Evolutionary conservation across 192 early-diverging fungal genomes (phyloP).

Genomic region (Coemansia sp.): DNA sequence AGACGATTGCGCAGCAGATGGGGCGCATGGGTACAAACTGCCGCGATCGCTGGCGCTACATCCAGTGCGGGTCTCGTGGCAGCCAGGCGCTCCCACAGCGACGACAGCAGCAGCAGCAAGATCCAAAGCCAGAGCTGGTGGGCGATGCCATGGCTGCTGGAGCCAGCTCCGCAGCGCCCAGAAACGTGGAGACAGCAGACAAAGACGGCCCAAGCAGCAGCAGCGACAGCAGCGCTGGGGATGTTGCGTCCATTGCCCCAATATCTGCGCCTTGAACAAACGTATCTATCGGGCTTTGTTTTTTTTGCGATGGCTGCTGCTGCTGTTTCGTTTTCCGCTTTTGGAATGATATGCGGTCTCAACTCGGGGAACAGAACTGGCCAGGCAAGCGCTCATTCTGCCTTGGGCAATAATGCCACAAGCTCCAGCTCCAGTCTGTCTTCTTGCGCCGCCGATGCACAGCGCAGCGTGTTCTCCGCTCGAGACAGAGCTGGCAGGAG

Average conservation of each 20-base stretch:
- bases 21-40: slow-evolving; percentile 53
- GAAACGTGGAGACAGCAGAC: neutral
- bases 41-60: slow-evolving; percentile 53
- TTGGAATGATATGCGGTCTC: neutral
- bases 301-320: neutral
- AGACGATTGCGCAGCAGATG: slow-evolving; percentile 39
- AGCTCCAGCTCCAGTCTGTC: neutral
- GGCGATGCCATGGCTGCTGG: neutral
- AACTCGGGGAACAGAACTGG: neutral
- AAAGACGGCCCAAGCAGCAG: neutral
- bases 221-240: slow-evolving; percentile 5
- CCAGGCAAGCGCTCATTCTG: no score
- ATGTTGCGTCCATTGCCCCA: neutral
- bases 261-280: neutral
- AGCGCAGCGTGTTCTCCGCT: neutral
- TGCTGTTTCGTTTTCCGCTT: neutral
- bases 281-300: neutral
- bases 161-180: neutral
- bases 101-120: neutral
- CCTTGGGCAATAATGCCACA: no score
- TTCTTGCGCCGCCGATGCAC: neutral
- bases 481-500: neutral
- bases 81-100: neutral
- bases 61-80: slow-evolving; percentile 16
- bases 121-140: neutral